Base-by-base conservation (phyloP, 371 early-diverging fungal species). In the Mortierella sp. region DNA sequence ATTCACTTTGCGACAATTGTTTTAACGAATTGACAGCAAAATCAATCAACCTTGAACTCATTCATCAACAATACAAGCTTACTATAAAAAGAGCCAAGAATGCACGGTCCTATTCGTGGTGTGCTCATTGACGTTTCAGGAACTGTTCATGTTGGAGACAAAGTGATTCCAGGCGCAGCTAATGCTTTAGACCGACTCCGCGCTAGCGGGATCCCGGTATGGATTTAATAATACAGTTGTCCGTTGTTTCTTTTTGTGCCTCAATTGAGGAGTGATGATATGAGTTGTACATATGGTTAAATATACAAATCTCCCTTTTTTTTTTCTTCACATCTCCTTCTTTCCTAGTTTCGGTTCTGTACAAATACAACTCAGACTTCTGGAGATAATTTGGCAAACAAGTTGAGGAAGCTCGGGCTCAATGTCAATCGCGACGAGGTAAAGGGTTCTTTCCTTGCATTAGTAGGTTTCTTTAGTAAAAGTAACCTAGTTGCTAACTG, bases 331-430 rank as follows among this genome's bases (percentile, higher is more conserved):
- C 4, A 47, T 47, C 14, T 11, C 37, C 5, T 43, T 18, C 11
- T 14, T 11, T 43, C 45, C 45, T 43, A 35, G 85, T 80, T 87
- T 62, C 89, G 93, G 18, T 94, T 92, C 75, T 92, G 91, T 32
- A 94, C 94, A 24, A 96, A 96, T 78, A 95, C 95, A 5, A 95
- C 96, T n/a, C 94, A 94, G 68, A 86, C 90, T 49, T 92, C 92
- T 32, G 86, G 88, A 26, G 80, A 79, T 40, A 67, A 72, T 18
- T 83, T 96, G 0, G 86, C 91, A 8, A 62, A 73, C 20, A 88
- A 89, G 63, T 84, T 96, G 26, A 73, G 72, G 28, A 64, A 58
- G 5, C 76, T 96, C 28, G 96, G 95, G 0, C 93, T 96, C 66
- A 83, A 88, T n/a, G 86, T 94, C 16, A 68, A 88, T 55, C 86